Evolutionary conservation across 345 rosid genomes (phyloP).

Genomic region (Salix udensis): DNA sequence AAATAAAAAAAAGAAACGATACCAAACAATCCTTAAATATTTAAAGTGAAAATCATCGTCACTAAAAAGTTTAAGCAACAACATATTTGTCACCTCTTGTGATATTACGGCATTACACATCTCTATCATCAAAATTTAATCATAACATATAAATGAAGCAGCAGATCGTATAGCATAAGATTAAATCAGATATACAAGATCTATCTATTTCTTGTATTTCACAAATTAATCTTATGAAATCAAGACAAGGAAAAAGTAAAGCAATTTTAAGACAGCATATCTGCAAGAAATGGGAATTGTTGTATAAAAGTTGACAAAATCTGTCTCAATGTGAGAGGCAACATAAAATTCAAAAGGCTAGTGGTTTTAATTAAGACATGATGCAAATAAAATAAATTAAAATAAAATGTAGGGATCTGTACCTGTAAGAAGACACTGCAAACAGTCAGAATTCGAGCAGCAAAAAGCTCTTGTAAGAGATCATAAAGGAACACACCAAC

Average conservation of each 20-base stretch:
- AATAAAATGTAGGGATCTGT: neutral
- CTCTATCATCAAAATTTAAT: neutral
- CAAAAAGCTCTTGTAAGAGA: conserved; percentile 15
- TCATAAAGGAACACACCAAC: conserved; percentile 14
- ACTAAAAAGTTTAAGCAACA: neutral
- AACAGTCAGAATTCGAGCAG: conserved; percentile 19
- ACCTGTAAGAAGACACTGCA: conserved; percentile 40
- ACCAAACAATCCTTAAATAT: neutral
- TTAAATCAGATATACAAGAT: neutral
- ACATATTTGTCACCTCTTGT: too few species aligned
- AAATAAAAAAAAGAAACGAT: too few species aligned
- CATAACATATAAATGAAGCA: neutral
- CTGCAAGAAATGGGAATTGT: neutral
- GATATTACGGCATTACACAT: too few species aligned
- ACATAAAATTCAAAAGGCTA: neutral
- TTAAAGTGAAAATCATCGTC: too few species aligned
- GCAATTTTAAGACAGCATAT: neutral
- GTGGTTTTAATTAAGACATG: neutral
- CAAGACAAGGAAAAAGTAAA: neutral
- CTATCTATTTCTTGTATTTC: too few species aligned
- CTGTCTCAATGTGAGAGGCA: neutral
- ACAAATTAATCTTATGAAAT: too few species aligned
- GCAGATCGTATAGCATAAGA: neutral
- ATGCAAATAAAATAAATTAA: too few species aligned
- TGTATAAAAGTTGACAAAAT: neutral